Evolutionary conservation across 148 eudicot genomes (phyloP), one percentile per base, ranked within the genome.

Genomic region (Amaranthus palmeri): DNA sequence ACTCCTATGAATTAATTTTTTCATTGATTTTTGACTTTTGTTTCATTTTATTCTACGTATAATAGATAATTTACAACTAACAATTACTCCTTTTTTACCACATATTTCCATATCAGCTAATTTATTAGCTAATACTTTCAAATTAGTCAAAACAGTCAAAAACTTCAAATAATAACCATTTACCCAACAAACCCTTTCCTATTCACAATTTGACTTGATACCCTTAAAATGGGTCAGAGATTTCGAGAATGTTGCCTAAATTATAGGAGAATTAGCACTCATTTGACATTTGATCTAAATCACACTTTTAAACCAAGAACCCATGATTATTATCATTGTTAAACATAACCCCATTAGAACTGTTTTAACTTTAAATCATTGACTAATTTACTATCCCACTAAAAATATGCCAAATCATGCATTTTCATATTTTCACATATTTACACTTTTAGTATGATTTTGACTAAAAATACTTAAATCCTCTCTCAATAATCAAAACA

Each of bases 301-400:
- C 55, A 53, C 14, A 61, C 49, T 68, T 25, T 78, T 61, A 17
- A 54, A 62, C 53, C 51, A 25, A 25, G 36, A 58, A 61, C 17
- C 6, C 47, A 63, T 62, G 48, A 69, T 64, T 64, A 64, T 15
- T 3, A 60, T 40, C 56, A 65, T 51, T 55, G 41, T 64, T 61
- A 25, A 25, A 25, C 36, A 25, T 25, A 25, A 25, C 36, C 36
- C 36, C 36, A 25, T 25, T 7, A 12, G 13, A 40, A 74, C 44
- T 54, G 44, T 64, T 47, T 48, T 65, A 65, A 46, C 73, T 64
- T 25, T 25, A 25, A 25, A 25, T 25, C 36, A 73, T 69, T 79
- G 74, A 79, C 61, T 65, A 47, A 48, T 4, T 61, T 78, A 48
- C 51, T 48, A 72, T 72, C 68, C 73, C 60, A 78, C 49, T 72